These are phyloP conservation scores for Periconia macrospinosa DNA, from an alignment of 2,329 filamentous ascomycete genomes.

Conservation along the genomic window DNA sequence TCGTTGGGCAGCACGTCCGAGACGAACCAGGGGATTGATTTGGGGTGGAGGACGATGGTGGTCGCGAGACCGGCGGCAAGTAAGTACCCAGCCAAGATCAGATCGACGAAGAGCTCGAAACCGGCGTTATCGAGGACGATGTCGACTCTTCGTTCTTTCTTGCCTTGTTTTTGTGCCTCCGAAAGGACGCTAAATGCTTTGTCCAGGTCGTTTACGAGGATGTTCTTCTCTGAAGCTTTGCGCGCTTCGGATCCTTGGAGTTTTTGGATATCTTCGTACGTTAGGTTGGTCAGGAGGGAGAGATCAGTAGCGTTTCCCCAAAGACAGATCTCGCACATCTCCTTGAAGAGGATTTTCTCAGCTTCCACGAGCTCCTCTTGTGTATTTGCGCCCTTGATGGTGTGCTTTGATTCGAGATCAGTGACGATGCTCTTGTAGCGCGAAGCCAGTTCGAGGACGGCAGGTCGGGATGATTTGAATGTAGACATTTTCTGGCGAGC, in stretches of 20 bases:
- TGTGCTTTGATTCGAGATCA: constrained; percentile 62
- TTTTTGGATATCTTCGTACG: constrained; percentile 96
- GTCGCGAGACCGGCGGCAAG: constrained; percentile 84
- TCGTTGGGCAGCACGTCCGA: constrained; percentile 89
- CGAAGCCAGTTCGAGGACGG: constrained; percentile 78
- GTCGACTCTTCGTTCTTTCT: constrained; percentile 75
- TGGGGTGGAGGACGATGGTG: constrained; percentile 84
- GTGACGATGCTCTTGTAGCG: constrained; percentile 74
- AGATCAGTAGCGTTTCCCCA: constrained; percentile 98
- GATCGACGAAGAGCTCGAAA: constrained; percentile 94
- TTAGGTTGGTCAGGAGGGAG: constrained; percentile 84
- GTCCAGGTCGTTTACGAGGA: constrained; percentile 82
- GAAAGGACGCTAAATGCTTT: constrained; percentile 70
- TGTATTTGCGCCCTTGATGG: constrained; percentile 46
- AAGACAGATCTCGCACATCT: constrained; percentile 95
- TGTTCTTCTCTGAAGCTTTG: constrained; percentile 87
- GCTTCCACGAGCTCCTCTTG: constrained; percentile 63
- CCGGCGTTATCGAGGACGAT: constrained; percentile 97
- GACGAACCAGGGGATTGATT: constrained; percentile 97
- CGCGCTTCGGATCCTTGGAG: constrained; percentile 86
- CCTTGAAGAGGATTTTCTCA: constrained; percentile 77
- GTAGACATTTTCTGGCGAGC: constrained; percentile 86
- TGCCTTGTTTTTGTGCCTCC: constrained; percentile 64
- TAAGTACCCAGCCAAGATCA: constrained; percentile 88
- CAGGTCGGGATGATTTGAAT: constrained; percentile 87